Evolutionary conservation across 305 asterid species (phyloP).

Genomic region (Fraxinus baroniana): DNA sequence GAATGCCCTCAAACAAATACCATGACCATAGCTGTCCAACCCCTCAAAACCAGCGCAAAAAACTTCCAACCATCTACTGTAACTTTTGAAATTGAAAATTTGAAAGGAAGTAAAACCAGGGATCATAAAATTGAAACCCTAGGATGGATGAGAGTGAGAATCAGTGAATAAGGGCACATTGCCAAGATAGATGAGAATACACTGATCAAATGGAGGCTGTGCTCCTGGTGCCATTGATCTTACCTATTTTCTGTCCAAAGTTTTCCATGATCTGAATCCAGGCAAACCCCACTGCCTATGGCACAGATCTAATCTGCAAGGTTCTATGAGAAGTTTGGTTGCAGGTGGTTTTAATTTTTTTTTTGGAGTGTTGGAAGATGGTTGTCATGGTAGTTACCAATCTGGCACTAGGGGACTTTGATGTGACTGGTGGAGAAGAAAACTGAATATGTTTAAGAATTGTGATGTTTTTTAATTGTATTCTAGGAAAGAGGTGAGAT

Average conservation of each 20-base stretch:
- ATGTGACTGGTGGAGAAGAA: not conserved
- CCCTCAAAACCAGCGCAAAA: too few species aligned
- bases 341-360: not conserved
- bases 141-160: not conserved
- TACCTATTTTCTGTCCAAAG: not conserved
- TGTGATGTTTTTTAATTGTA: not conserved
- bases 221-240: not conserved
- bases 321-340: not conserved
- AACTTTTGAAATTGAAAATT: not conserved
- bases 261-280: too few species aligned
- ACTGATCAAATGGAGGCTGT: not conserved
- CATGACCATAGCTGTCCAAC: too few species aligned
- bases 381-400: not conserved
- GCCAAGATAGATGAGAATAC: not conserved
- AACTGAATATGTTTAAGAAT: not conserved
- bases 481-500: not conserved
- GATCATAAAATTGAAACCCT: not conserved
- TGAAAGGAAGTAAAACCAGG: not conserved
- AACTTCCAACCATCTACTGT: not conserved
- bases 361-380: not conserved
- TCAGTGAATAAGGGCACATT: constrained; percentile 1
- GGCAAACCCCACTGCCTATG: too few species aligned
- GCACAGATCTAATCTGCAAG: not conserved
- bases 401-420: not conserved
- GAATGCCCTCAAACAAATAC: too few species aligned